Conservation (phyloP, 192 early-diverging fungal species). For the Coemansia sp. region DNA sequence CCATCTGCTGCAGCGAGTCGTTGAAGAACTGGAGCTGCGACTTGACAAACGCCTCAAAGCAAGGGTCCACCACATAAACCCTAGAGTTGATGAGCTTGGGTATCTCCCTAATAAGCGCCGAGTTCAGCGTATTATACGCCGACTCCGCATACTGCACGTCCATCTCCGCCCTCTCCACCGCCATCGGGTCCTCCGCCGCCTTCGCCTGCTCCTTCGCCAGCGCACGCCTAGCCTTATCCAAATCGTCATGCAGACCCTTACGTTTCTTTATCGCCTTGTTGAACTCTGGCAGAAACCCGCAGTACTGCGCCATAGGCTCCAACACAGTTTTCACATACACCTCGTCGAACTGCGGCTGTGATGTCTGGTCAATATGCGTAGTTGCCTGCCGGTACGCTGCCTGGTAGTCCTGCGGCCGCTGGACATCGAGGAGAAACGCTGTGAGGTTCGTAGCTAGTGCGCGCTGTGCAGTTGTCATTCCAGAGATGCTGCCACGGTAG, state of each 20-base stretch:
- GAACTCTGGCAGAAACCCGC: conserved; percentile 88
- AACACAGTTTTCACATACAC: conserved; percentile 86
- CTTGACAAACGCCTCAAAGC: conserved; percentile 95
- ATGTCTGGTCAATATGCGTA: conserved; percentile 77
- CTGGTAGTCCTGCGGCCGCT: conserved; percentile 72
- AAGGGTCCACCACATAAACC: conserved; percentile 91
- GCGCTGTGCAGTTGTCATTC: conserved; percentile 83
- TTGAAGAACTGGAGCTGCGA: conserved; percentile 91
- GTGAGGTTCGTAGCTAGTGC: conserved; percentile 86
- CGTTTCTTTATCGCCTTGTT: conserved; percentile 92
- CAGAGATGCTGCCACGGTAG: conserved; percentile 83
- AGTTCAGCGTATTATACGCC: conserved; percentile 82
- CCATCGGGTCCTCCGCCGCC: conserved; percentile 70
- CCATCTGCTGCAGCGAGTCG: conserved; percentile 75
- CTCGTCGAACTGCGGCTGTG: conserved; percentile 79
- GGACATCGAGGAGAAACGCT: conserved; percentile 84
- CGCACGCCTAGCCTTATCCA: conserved; percentile 75
- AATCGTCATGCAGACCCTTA: conserved; percentile 86
- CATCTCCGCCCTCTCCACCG: conserved; percentile 74
- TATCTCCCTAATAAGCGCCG: conserved; percentile 79
- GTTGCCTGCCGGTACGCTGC: conserved; percentile 85
- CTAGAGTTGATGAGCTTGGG: conserved; percentile 89
- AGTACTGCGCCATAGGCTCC: conserved; percentile 86
- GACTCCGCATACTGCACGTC: conserved; percentile 75
- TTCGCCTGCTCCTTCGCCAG: conserved; percentile 84